These are phyloP conservation scores for Clathrospora elynae DNA, from an alignment of 2,329 filamentous ascomycete species.

Conservation along the genomic window DNA sequence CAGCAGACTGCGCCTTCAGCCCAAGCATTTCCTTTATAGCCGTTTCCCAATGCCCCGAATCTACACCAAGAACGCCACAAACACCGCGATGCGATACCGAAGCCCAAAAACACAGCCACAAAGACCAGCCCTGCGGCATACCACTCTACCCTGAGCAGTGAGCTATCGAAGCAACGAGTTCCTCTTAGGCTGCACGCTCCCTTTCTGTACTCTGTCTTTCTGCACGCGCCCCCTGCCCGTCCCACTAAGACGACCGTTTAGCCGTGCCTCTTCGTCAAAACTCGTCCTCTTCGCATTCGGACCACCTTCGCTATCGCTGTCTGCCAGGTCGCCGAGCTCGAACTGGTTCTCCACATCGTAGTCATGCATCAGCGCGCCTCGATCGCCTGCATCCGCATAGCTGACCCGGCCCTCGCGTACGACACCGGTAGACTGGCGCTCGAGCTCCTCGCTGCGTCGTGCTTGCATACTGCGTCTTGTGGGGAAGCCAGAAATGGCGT, in stretches of 20 bases:
- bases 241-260: slow-evolving; percentile 30
- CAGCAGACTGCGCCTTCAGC: slow-evolving; percentile 13
- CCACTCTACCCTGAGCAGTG: too few species aligned
- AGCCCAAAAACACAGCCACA: slow-evolving; percentile 3
- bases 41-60: slow-evolving; percentile 5
- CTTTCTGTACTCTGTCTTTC: slow-evolving; percentile 43
- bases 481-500: slow-evolving; percentile 85
- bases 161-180: slow-evolving; percentile 26
- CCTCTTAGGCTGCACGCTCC: slow-evolving; percentile 33
- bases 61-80: slow-evolving; percentile 12
- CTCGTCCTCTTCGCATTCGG: slow-evolving; percentile 18
- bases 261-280: slow-evolving; percentile 19
- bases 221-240: slow-evolving; percentile 37
- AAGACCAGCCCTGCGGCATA: slow-evolving; percentile 15
- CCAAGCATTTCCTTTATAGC: slow-evolving; percentile 4
- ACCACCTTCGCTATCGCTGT: slow-evolving; percentile 51
- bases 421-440: slow-evolving; percentile 55
- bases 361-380: slow-evolving; percentile 81
- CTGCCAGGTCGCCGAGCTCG: slow-evolving; percentile 76
- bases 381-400: slow-evolving; percentile 58
- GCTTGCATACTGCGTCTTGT: slow-evolving; percentile 94
- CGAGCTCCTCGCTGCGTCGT: slow-evolving; percentile 62
- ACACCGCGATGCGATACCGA: slow-evolving; percentile 18
- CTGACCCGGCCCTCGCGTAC: slow-evolving; percentile 16
- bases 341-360: slow-evolving; percentile 82